Conservation (phyloP, 83 land plant species). For the Picea abies region DNA sequence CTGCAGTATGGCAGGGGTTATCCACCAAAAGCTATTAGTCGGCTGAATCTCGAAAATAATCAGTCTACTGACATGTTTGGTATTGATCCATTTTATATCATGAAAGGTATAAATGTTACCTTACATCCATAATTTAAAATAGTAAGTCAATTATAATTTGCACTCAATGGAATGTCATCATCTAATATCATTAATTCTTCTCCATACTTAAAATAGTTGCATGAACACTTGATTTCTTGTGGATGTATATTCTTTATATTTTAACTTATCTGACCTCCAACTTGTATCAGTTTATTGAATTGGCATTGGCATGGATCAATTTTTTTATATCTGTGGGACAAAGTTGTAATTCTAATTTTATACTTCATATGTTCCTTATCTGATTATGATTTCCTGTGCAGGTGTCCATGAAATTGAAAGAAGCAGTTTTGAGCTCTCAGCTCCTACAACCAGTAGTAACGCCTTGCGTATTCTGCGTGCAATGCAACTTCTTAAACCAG, state of each 20-base stretch:
- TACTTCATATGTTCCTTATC: slow-evolving; percentile 3
- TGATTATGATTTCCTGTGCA: slow-evolving; percentile 17
- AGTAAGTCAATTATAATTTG: neutral
- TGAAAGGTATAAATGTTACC: slow-evolving; percentile 49
- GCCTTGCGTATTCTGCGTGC: slow-evolving; percentile 87
- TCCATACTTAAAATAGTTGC: too few relatives aligned
- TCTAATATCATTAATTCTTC: too few relatives aligned
- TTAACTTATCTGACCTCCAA: neutral
- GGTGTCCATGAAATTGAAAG: slow-evolving; percentile 34
- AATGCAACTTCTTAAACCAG: slow-evolving; percentile 93
- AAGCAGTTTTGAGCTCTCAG: slow-evolving; percentile 66
- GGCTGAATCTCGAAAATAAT: slow-evolving; percentile 1
- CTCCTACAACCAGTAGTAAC: slow-evolving; percentile 93
- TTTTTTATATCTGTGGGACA: neutral
- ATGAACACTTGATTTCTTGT: neutral
- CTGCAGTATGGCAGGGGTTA: slow-evolving; percentile 53
- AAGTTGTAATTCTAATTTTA: neutral
- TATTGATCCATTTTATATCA: slow-evolving; percentile 83
- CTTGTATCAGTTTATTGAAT: neutral
- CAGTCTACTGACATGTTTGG: slow-evolving; percentile 58
- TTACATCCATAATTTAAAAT: too few relatives aligned
- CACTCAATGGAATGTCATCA: neutral
- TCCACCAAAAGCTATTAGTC: neutral
- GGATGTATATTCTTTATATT: neutral
- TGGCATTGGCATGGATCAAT: neutral